Evolutionary conservation across 352 stramenopile genomes (phyloP).

Genomic region (Aphanomyces euteiches): DNA sequence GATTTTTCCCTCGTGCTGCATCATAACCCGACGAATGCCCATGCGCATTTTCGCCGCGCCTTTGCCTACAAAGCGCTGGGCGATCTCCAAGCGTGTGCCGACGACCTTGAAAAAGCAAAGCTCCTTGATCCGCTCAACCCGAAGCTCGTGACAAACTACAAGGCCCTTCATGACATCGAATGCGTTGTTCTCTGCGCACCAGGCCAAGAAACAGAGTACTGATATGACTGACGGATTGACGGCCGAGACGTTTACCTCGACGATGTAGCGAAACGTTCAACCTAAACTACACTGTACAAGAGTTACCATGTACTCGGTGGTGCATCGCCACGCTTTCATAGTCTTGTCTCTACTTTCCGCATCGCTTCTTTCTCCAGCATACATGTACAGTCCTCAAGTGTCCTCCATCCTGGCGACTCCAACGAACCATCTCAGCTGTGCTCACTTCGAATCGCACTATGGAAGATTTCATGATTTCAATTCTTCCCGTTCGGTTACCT

Average conservation of each 20-base stretch:
- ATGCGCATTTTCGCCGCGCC: constrained; percentile 76
- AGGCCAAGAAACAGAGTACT: constrained; percentile 56
- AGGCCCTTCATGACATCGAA: constrained; percentile 60
- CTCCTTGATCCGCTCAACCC: constrained; percentile 61
- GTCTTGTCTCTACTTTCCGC: too few species aligned
- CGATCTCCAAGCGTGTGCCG: constrained; percentile 47
- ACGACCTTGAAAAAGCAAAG: constrained; percentile 70
- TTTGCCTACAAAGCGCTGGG: constrained; percentile 69
- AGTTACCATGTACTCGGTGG: too few species aligned
- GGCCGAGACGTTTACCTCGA: too few species aligned
- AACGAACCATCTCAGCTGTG: too few species aligned
- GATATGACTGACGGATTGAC: not conserved
- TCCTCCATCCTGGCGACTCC: too few species aligned
- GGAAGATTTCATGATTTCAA: too few species aligned
- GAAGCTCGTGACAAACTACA: constrained; percentile 75
- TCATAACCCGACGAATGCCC: constrained; percentile 72
- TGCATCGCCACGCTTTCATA: too few species aligned
- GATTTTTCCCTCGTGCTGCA: constrained; percentile 71
- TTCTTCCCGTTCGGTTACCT: constrained; percentile 33
- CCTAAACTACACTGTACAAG: too few species aligned
- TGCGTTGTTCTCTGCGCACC: constrained; percentile 66
- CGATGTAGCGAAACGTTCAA: too few species aligned
- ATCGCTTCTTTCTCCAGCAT: too few species aligned
- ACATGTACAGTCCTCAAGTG: too few species aligned
- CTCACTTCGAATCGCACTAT: too few species aligned